Evolutionary conservation across 73 alveolate species (phyloP), one percentile per base, ranked within the genome.

Genomic region (Paramecium caudatum): DNA sequence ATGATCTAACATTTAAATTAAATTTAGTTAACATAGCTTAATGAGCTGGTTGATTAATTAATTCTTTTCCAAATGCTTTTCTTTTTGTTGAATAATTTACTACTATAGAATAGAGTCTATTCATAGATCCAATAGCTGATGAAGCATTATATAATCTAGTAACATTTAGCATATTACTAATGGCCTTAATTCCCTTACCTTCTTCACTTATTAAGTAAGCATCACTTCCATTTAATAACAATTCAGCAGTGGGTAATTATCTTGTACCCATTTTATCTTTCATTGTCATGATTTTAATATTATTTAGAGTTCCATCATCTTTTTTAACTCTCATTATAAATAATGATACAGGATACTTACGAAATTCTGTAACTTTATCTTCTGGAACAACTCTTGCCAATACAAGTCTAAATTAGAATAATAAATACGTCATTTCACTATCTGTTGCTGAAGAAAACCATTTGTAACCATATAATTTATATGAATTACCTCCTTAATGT

Each of bases 381-480:
- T 91, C 95, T 9, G 92, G 82, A n/a, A 93, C 92, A 47, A 94
- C 90, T 88, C 99, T 86, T 3, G 98, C 98, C 21, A 95, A 82
- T 8, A 97, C 92, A 23, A 96, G 16, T 32, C 82, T 63, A 32
- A 63, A 23, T 8, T 55, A 25, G 30, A 4, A 19, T 55, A 16
- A 55, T 55, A 21, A 55, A 23, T 55, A 85, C 25, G 99, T 85
- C 95, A 95, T 94, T 32, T 96, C 95, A 7, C 98, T 93, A 74
- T 96, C 97, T 13, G 97, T 93, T 34, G 99, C 99, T 19, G 98
- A 95, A 5, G 97, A 94, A 82, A 94, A 95, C 98, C 98, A 96
- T 83, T 95, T 96, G 43, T 92, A 95, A 0, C 99, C 99, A 91
- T 92, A 95, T 6, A 96, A 93, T 23, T 82, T 90, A 16, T 55